These are phyloP conservation scores for Fraxinus nigra DNA, from an alignment of 305 asterid genomes.

Conservation along the genomic window DNA sequence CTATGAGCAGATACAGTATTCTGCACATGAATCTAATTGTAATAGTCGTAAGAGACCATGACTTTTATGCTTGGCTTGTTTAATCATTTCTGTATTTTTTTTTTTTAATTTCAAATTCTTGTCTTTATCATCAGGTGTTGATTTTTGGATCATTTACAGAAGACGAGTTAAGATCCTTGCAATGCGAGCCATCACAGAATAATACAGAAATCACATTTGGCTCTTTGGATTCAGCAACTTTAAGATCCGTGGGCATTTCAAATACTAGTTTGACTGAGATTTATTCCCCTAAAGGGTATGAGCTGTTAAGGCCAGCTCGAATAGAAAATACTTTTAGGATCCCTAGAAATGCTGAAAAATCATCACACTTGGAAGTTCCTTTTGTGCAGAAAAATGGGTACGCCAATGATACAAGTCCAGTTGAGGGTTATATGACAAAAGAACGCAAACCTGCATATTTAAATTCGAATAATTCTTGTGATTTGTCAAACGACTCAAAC, in stretches of 20 bases:
- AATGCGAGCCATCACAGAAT: constrained; percentile 39
- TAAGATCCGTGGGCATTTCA: constrained; percentile 62
- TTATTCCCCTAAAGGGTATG: constrained; percentile 27
- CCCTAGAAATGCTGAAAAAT: constrained; percentile 17
- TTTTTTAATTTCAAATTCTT: constrained; percentile 2
- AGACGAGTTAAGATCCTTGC: constrained; percentile 67
- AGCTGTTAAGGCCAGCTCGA: constrained; percentile 28
- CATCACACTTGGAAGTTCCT: constrained; percentile 23
- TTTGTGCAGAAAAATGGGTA: constrained; percentile 38
- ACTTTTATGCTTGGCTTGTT: neutral
- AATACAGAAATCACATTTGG: constrained; percentile 57
- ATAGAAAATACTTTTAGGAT: constrained; percentile 21
- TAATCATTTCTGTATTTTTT: neutral
- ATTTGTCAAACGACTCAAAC: constrained; percentile 20
- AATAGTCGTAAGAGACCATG: neutral
- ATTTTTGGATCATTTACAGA: constrained; percentile 82
- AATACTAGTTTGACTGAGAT: constrained; percentile 28
- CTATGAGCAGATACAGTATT: neutral
- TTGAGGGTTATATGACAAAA: constrained; percentile 23
- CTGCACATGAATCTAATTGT: neutral
- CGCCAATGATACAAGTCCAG: constrained; percentile 17
- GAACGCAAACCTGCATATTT: constrained; percentile 31
- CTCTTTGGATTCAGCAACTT: constrained; percentile 61
- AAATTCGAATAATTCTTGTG: constrained; percentile 17
- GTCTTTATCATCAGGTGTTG: constrained; percentile 46